These are phyloP conservation scores for Aquilaria agallochum DNA, from an alignment of 441 rosid species.

Conservation along the genomic window DNA sequence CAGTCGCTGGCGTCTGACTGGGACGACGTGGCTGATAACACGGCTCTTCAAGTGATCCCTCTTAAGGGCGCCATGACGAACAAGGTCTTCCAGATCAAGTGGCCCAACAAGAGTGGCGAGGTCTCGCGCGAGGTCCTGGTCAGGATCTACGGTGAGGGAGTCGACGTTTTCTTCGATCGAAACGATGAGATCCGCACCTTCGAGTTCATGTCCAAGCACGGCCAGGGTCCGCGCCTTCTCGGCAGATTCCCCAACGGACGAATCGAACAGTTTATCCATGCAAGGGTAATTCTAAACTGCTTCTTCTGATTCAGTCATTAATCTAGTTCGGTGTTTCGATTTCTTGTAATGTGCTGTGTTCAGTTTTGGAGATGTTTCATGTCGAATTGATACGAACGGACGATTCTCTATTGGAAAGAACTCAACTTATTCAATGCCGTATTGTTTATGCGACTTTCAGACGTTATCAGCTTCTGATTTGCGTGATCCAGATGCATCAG, in stretches of 20 bases:
- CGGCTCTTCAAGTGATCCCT: slow-evolving; percentile 54
- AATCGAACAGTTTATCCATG: slow-evolving; percentile 87
- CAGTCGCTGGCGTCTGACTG: slow-evolving; percentile 71
- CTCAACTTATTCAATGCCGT: not conserved
- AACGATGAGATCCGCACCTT: slow-evolving; percentile 78
- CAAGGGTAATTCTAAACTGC: slow-evolving; percentile 49
- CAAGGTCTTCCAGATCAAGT: slow-evolving; percentile 63
- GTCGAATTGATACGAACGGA: not conserved
- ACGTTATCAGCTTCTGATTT: slow-evolving; percentile 79
- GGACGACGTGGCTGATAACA: slow-evolving; percentile 73
- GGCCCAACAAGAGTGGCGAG: slow-evolving; percentile 42
- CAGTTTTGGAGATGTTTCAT: not conserved
- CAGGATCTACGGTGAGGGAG: slow-evolving; percentile 94
- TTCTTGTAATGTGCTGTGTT: not conserved
- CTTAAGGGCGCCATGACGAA: slow-evolving; percentile 82
- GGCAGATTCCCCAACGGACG: slow-evolving; percentile 78
- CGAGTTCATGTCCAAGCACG: slow-evolving; percentile 86
- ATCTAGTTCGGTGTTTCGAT: not conserved
- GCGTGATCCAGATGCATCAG: slow-evolving; percentile 68
- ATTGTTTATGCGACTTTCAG: slow-evolving; percentile 36
- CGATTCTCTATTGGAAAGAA: not conserved
- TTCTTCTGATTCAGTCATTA: not conserved
- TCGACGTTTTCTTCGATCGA: slow-evolving; percentile 79
- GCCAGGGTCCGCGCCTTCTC: slow-evolving; percentile 83
- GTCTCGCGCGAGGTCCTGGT: slow-evolving; percentile 68